A percentile compares a stretch with the other conserved stretches of the same genome.
Conservation (phyloP, 2,329 filamentous ascomycete genomes). For the Rhynchosporium secalis region DNA sequence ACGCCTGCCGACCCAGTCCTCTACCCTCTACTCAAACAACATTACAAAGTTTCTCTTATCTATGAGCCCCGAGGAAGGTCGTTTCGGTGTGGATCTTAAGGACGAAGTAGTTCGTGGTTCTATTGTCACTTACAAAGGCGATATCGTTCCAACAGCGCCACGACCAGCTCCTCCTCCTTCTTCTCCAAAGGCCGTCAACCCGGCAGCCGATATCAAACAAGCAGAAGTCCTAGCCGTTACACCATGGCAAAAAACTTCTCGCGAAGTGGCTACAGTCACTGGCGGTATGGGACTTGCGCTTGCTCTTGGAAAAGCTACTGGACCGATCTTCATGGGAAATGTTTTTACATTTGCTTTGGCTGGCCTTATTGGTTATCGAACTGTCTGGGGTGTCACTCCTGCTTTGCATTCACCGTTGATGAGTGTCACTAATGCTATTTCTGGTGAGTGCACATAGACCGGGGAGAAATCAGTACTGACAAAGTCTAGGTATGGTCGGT, state of each 20-base stretch:
- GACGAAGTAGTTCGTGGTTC: conserved; percentile 86
- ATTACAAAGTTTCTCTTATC: conserved; percentile 86
- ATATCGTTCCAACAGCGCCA: conserved; percentile 73
- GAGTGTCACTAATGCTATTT: conserved; percentile 93
- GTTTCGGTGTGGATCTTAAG: conserved; percentile 75
- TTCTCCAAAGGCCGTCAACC: conserved; percentile 51
- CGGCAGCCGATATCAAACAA: conserved; percentile 50
- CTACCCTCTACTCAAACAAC: conserved; percentile 90
- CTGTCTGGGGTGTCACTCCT: conserved; percentile 82
- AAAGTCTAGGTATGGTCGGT: conserved; percentile 70
- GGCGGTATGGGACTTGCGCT: conserved; percentile 75
- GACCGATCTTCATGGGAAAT: conserved; percentile 84
- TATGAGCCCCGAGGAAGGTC: conserved; percentile 73
- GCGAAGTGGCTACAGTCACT: conserved; percentile 73
- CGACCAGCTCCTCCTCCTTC: conserved; percentile 64
- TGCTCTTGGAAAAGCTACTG: conserved; percentile 76
- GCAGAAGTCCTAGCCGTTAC: conserved; percentile 67
- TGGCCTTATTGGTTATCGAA: conserved; percentile 82
- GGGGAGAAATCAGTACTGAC: conserved; percentile 28
- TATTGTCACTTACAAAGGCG: conserved; percentile 77
- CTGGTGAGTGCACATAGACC: conserved; percentile 49
- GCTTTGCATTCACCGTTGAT: conserved; percentile 86
- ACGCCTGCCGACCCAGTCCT: conserved; percentile 82
- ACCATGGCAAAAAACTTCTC: conserved; percentile 76
- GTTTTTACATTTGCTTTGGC: conserved; percentile 82